Percentiles rank a stretch among this genome's conserved stretches.
phyloP scores from a whole-genome alignment of 441 rosid species.

The Arabidopsis hybrid region DNA sequence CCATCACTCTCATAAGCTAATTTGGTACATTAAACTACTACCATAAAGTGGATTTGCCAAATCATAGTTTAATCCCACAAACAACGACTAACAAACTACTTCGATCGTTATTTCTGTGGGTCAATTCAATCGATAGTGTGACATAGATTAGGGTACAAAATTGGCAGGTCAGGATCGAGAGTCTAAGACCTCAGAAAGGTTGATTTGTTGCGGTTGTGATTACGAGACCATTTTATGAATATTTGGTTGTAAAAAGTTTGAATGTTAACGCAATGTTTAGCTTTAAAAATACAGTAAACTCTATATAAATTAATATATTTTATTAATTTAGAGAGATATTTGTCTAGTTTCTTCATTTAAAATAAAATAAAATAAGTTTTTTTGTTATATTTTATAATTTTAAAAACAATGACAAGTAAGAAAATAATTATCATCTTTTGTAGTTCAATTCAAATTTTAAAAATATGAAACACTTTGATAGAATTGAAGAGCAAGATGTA shows the following conservation, averaged over 20 bases:
- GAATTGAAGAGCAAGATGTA: slow-evolving; percentile 24
- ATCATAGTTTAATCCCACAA: slow-evolving; percentile 30
- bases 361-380: no score
- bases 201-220: slow-evolving; percentile 4
- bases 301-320: no score
- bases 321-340: no score
- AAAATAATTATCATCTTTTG: neutral
- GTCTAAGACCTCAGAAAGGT: neutral
- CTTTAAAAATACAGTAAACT: no score
- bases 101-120: neutral
- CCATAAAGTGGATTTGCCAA: slow-evolving; percentile 15
- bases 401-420: no score
- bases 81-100: slow-evolving; percentile 34
- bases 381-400: neutral
- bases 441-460: neutral
- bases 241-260: neutral
- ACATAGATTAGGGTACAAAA: neutral
- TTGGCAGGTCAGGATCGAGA: neutral
- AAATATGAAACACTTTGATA: slow-evolving; percentile 6
- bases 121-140: slow-evolving; percentile 4
- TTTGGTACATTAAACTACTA: slow-evolving; percentile 31
- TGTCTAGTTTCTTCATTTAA: no score
- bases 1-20: slow-evolving; percentile 43
- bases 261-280: no score
- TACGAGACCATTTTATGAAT: neutral